These are phyloP conservation scores for Podospora conica DNA, from an alignment of 495 filamentous ascomycete genomes.

Conservation along the genomic window DNA sequence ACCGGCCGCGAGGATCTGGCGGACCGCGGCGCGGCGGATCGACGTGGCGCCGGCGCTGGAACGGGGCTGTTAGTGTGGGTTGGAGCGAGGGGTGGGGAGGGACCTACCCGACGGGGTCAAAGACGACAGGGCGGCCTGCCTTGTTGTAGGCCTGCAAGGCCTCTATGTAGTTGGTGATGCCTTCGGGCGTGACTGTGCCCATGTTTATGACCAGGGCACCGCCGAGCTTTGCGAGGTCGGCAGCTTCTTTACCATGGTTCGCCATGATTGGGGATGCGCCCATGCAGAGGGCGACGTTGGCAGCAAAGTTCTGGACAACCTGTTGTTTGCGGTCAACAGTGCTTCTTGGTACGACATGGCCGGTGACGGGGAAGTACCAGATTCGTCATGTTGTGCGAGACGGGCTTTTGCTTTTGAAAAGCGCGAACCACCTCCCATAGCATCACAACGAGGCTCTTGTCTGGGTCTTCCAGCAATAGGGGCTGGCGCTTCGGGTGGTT, in stretches of 20 bases:
- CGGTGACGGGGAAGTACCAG: constrained; percentile 29
- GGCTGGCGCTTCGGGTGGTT: constrained; percentile 22
- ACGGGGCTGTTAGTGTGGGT: not conserved
- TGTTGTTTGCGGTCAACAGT: constrained; percentile 3
- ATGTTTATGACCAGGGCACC: constrained; percentile 85
- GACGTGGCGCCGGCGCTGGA: constrained; percentile 66
- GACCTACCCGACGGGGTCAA: constrained; percentile 77
- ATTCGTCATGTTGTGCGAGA: constrained; percentile 97
- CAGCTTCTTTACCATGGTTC: constrained; percentile 74
- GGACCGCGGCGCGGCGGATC: constrained; percentile 63
- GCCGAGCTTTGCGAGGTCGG: constrained; percentile 61
- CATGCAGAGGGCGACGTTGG: constrained; percentile 77
- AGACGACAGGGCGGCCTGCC: constrained; percentile 65
- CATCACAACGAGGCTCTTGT: constrained; percentile 38
- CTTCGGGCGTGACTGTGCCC: constrained; percentile 76
- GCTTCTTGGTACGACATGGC: not conserved
- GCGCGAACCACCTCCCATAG: constrained; percentile 53
- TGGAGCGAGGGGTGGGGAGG: not conserved
- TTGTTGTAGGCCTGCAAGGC: constrained; percentile 69
- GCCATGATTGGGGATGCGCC: constrained; percentile 95
- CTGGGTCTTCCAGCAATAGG: not conserved
- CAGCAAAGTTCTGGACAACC: constrained; percentile 88
- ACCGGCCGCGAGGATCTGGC: constrained; percentile 63
- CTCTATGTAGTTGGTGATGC: constrained; percentile 56
- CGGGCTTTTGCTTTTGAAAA: constrained; percentile 56